Base-by-base conservation (phyloP, 129 eudicot species). In the Saussurea involucrata region DNA sequence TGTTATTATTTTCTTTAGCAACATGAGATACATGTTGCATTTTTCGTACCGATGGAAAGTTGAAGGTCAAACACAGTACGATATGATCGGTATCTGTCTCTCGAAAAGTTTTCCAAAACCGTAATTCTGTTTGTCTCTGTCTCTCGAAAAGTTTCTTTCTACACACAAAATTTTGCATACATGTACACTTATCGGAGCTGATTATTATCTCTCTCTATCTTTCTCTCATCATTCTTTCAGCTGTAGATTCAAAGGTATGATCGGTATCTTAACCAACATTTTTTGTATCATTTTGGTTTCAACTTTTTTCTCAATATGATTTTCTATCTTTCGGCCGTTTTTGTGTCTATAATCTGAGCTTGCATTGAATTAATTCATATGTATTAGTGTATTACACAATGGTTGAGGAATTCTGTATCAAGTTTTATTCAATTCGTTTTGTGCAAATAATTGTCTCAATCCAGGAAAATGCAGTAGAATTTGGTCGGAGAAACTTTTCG, bases 161-260 rank as follows among this genome's bases (percentile, higher is more conserved):
- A 24, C 76, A 68, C 42, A 75, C 82, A 76, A 67, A 72, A 64
- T 66, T 73, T 32, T 53, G 68, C 79, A 55, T 58, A 74, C 84
- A 77, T 68, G 67, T 83, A 83, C 86, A 63, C 68, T 67, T 66
- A 32, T 73, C 83, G 72, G 83, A 78, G 76, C 86, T 78, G 80
- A 77, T 83, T 67, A 68, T 34, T 37, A 21, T 27, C 72, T 25
- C 69, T 24, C 34, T 61, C 58, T 25, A 18, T 34, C 49, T 69
- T 60, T 25, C 63, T 6, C 24, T 68, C 71, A 76, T 82, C 75
- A 44, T 66, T 46, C 63, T 66, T 75, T 72, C 70, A 66, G 82
- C 80, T 10, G 58, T 67, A 36, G 29, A 72, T 66, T 83, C 79
- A 78, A 83, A 83, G 83, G 86, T 78, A 22, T 55, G 37, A 36